Evolutionary conservation across 2,329 filamentous ascomycete species (phyloP), one percentile per base, ranked within the genome.

Genomic region (Cylindrodendrum hubeiense): DNA sequence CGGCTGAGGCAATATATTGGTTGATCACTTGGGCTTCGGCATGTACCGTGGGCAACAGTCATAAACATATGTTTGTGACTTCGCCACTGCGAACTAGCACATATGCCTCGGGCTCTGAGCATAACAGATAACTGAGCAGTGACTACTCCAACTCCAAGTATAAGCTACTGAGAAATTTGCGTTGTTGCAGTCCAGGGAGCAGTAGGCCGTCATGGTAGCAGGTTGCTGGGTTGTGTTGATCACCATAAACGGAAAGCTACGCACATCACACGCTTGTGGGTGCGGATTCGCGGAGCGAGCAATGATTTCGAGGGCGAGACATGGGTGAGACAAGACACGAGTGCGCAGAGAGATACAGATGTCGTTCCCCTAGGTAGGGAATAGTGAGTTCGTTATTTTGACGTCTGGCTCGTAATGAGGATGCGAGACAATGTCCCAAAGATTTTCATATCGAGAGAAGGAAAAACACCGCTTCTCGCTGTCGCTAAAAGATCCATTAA

Each of bases 381-480:
- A 55, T 56, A 47, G 56, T 52, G 51, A 55, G 43, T 56, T 61
- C 51, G 46, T 65, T 37, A 52, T 51, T 60, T 73, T 67, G 66
- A 71, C 61, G 56, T 71, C 55, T 61, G 66, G 67, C 60, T 73
- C 60, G 65, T 71, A 66, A 62, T 63, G 50, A 51, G 56, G 64
- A 46, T 52, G 55, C 55, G 64, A 68, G 41, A 63, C 53, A 64
- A 39, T 58, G 43, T 56, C 60, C 56, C 52, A 57, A 69, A 62
- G 57, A 63, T 60, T 70, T 63, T 61, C 24, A 67, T 55, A 58
- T 64, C 44, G 58, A 69, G 61, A 71, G 55, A 66, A 66, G 52
- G 50, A 62, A 62, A 55, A 65, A 63, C 58, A 68, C 68, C 68
- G 50, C 65, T 67, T 70, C 60, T 74, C 63, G 66, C 70, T 65